phyloP scores from a whole-genome alignment of 1,284 basidiomycete genomes.

The Crepidotus sp. region DNA sequence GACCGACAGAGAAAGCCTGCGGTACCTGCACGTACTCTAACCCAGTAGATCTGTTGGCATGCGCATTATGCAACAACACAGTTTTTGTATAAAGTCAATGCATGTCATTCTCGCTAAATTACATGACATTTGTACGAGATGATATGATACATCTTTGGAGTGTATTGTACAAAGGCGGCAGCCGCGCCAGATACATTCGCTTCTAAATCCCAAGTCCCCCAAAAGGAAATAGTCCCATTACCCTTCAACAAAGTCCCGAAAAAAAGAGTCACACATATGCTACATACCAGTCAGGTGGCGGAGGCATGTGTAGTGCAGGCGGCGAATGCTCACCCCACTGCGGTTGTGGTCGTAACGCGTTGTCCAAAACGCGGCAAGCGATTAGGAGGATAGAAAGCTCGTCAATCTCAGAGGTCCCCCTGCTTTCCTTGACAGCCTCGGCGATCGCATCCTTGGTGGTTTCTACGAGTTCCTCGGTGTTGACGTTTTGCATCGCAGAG shows the following conservation, averaged over 20 bases:
- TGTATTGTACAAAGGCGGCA: conserved; percentile 11
- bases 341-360: conserved; percentile 4
- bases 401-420: conserved; percentile 53
- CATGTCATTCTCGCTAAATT: conserved; percentile 12
- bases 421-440: conserved; percentile 60
- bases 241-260: conserved; percentile 19
- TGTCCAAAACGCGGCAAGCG: conserved; percentile 17
- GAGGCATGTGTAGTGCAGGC: conserved; percentile 3
- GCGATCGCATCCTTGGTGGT: conserved; percentile 68
- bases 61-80: conserved; percentile 33
- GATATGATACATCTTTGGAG: conserved; percentile 16
- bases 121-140: conserved; percentile 8
- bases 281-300: conserved; percentile 13
- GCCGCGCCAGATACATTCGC: conserved; percentile 13
- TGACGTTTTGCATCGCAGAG: conserved; percentile 48
- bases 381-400: conserved; percentile 18
- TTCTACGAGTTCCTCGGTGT: conserved; percentile 67
- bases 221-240: conserved; percentile 19
- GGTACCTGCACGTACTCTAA: conserved; percentile 37
- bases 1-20: conserved; percentile 30
- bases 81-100: conserved; percentile 5
- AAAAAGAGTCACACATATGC: conserved; percentile 32
- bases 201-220: conserved; percentile 21
- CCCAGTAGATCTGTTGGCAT: conserved; percentile 26
- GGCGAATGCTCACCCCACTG: conserved; percentile 6